These are phyloP conservation scores for Pinus taeda DNA, from an alignment of 75 land plant species.

Conservation along the genomic window DNA sequence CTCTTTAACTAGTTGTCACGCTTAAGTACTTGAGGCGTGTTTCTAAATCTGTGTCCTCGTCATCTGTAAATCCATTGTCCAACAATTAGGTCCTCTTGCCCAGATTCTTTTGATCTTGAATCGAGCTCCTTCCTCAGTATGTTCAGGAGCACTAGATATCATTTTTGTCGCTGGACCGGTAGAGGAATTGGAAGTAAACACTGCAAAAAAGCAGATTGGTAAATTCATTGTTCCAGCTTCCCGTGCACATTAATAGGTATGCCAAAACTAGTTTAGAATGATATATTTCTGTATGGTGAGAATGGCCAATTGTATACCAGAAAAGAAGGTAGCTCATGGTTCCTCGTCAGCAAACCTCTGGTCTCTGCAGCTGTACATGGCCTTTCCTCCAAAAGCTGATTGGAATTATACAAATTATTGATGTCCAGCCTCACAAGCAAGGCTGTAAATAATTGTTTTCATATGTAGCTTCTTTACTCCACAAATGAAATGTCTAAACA, in stretches of 20 bases:
- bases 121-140: background rate
- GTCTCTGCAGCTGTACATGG: constrained; percentile 3
- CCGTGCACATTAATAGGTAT: background rate
- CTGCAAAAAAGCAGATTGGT: background rate
- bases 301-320: constrained; percentile 1
- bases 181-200: constrained; percentile 2
- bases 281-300: constrained; percentile 1
- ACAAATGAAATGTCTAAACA: constrained; percentile 6
- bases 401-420: constrained; percentile 1
- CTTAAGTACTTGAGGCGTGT: background rate
- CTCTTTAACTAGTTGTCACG: no score
- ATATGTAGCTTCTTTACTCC: background rate
- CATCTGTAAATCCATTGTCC: background rate
- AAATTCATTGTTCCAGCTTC: background rate
- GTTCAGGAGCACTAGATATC: background rate
- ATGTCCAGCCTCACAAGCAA: constrained; percentile 9
- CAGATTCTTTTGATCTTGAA: background rate
- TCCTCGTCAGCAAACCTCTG: background rate
- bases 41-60: background rate
- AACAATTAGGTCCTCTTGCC: background rate
- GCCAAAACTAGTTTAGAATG: background rate
- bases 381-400: constrained; percentile 3
- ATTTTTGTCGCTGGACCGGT: background rate
- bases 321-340: background rate
- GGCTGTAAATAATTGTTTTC: background rate